Base-by-base conservation (phyloP, 257 asterid genomes). In the Nicotiana paniculata region DNA sequence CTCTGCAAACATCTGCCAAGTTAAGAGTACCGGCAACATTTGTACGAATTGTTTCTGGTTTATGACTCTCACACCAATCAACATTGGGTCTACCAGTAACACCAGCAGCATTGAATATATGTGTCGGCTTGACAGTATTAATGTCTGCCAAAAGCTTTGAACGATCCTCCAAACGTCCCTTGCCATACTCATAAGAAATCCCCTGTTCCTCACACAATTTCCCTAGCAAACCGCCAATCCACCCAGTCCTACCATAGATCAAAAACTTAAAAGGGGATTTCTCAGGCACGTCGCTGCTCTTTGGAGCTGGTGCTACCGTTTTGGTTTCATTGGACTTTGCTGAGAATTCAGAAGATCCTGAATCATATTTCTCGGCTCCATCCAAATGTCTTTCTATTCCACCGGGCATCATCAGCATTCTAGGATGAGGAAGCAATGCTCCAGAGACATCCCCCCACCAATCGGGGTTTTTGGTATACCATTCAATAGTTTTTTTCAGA, bases 391-490 rank as follows among this genome's bases (percentile, higher is more conserved):
- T 65, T 66, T 83, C 85, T 53, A 77, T 37, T 15, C 79, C 82
- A 16, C 82, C 85, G 10, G 85, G 85, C 80, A 83, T 83, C 85
- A 83, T 66, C 61, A 77, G 79, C 85, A 83, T 83, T 66, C 85
- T 83, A 17, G 85, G 85, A 66, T 83, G 85, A 18, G 85, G 85
- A 77, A 83, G 79, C 79, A 83, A 66, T 26, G 85, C 85, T 33
- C 85, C 82, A 1, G 85, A 65, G 10, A 83, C 85, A 66, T 83
- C 85, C 6, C 85, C 85, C 85, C 85, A 83, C 85, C 85, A 83
- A 77, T 66, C 63, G 57, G 85, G 85, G 62, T 83, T 83, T 6
- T 66, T 83, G 62, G 48, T 77, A 77, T 83, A 83, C 85, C 85
- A 83, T 21, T 83, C 85, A 37, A 83, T 68, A 13, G 85, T 83